Conservation (phyloP, 176 grass and related monocot species). For the Lolium multiflorum region DNA sequence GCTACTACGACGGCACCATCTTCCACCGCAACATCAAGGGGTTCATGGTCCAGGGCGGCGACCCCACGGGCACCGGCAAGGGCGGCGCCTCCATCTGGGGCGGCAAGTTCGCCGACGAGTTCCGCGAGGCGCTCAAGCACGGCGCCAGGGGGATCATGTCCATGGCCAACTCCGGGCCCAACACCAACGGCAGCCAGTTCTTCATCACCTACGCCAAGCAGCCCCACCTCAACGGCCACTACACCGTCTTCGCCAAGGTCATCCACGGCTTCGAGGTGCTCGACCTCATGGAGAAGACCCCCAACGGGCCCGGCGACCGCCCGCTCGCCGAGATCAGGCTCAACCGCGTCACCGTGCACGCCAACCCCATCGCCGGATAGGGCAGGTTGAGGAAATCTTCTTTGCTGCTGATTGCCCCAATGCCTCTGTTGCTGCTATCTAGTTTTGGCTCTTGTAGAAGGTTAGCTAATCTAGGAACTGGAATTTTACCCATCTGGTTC, state of each 20-base stretch:
- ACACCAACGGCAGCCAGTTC: constrained; percentile 99
- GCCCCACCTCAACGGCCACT: constrained; percentile 95
- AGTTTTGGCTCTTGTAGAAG: not conserved
- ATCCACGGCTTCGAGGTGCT: constrained; percentile 98
- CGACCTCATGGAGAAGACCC: constrained; percentile 98
- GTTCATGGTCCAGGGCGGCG: constrained; percentile 98
- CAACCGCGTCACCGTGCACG: constrained; percentile 94
- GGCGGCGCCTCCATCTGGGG: constrained; percentile 90
- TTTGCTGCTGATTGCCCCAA: not conserved
- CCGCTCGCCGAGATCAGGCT: constrained; percentile 94
- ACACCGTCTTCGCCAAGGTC: constrained; percentile 97
- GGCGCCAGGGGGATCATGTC: constrained; percentile 79
- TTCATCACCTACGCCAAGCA: constrained; percentile 94
- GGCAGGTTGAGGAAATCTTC: not conserved
- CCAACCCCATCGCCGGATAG: constrained; percentile 79
- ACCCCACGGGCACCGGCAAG: constrained; percentile 91
- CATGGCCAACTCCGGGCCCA: constrained; percentile 92
- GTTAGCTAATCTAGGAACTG: not conserved
- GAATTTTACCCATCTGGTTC: constrained; percentile 3
- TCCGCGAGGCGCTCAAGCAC: constrained; percentile 93
- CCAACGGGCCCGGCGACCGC: constrained; percentile 74
- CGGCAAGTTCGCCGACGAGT: constrained; percentile 91
- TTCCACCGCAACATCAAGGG: constrained; percentile 99
- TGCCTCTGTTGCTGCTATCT: not conserved
- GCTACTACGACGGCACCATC: constrained; percentile 92